Evolutionary conservation across 78 protist species (phyloP), one percentile per base, ranked within the genome.

Genomic region (Dictyostelium intermedium): DNA sequence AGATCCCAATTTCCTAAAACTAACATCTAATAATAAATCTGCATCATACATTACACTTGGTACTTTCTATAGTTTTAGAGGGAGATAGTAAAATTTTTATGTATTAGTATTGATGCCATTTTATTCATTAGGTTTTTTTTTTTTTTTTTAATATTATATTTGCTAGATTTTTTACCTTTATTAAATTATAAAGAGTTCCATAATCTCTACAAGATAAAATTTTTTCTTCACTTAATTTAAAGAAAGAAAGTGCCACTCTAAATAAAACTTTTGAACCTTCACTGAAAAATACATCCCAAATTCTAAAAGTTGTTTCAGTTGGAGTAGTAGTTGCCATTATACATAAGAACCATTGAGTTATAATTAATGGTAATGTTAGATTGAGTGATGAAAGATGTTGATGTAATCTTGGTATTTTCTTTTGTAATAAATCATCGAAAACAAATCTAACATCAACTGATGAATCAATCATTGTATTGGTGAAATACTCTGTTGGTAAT

Each of bases 231-330:
- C 83, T 89, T 14, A 89, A 47, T 74, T 89, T 89, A 50, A 89
- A 89, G 53, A 96, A 27, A 9, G 96, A 87, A 18, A 96, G 14
- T 23, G 91, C 92, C 1, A 93, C 77, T 83, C 97, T 80, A 80
- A 96, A 96, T 25, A 93, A 77, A 10, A 93, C 91, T 47, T 93
- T 94, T 27, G 96, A 91, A 23, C 97, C 97, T 66, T 96, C 97
- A 77, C 74, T 74, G 25, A 96, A 93, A 43, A 96, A 85, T 60
- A 85, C 92, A 79, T 96, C 97, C 97, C 97, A 96, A 41, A 96
- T 85, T 63, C 97, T 72, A 66, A 96, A 81, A 14, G 92, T 77
- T 4, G 97, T 91, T 39, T 89, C 92, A 7, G 95, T 85, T 23
- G 97, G 97, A 7, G 96, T 91, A 1, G 92, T 74, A 37, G 85